Conservation (phyloP, 1,284 basidiomycete genomes). For the Xerocomus nothofagi region DNA sequence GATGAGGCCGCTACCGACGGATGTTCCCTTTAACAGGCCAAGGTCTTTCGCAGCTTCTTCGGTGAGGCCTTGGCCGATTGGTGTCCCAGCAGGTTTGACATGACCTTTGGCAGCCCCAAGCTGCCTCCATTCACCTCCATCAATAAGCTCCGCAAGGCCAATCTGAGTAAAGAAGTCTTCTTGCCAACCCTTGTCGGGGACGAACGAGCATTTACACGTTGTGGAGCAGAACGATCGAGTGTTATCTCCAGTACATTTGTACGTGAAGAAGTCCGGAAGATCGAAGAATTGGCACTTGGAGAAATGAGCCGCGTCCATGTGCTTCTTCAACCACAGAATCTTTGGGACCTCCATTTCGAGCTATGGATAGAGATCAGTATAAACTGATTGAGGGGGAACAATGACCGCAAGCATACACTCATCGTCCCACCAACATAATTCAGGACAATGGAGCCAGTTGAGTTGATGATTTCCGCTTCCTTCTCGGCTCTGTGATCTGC, state of each 20-base stretch:
- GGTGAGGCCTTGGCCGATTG: slow-evolving; percentile 84
- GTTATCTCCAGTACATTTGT: slow-evolving; percentile 78
- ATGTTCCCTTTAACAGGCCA: slow-evolving; percentile 85
- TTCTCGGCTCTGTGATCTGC: slow-evolving; percentile 93
- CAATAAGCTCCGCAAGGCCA: slow-evolving; percentile 70
- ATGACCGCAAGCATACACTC: slow-evolving; percentile 64
- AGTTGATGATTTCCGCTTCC: slow-evolving; percentile 90
- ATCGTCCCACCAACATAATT: slow-evolving; percentile 97
- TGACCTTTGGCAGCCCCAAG: slow-evolving; percentile 70
- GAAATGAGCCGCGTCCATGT: slow-evolving; percentile 81
- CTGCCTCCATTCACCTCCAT: slow-evolving; percentile 69
- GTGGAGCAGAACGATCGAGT: slow-evolving; percentile 92
- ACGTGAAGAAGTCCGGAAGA: slow-evolving; percentile 95
- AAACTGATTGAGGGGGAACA: not conserved
- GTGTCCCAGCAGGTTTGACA: slow-evolving; percentile 89
- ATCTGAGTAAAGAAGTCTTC: slow-evolving; percentile 85
- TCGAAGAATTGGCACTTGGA: slow-evolving; percentile 92
- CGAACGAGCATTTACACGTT: slow-evolving; percentile 96
- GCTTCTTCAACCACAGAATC: slow-evolving; percentile 92
- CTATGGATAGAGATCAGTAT: slow-evolving; percentile 41
- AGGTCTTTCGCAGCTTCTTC: slow-evolving; percentile 81
- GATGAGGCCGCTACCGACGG: slow-evolving; percentile 93
- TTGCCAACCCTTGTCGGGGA: slow-evolving; percentile 89
- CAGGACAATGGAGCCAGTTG: slow-evolving; percentile 80
- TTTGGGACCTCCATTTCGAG: slow-evolving; percentile 98